Conservation (phyloP, 345 rosid species). For the Arabis alpina region DNA sequence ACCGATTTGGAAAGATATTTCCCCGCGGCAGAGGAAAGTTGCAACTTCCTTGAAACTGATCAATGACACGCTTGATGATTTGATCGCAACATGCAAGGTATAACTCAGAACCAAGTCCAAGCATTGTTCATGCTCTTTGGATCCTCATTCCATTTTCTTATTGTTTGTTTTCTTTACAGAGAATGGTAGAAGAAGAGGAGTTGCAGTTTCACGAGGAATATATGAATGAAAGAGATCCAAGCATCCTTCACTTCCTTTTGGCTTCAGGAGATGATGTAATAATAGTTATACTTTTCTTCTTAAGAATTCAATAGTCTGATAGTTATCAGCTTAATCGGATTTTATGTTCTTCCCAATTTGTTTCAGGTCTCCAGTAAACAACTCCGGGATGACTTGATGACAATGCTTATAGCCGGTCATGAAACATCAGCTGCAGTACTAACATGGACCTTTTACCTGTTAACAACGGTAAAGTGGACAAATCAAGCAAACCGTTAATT, state of each 20-base stretch:
- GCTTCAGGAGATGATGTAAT: constrained; percentile 94
- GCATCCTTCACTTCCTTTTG: constrained; percentile 92
- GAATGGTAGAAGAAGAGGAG: constrained; percentile 95
- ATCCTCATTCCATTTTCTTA: constrained; percentile 9
- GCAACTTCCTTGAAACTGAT: constrained; percentile 72
- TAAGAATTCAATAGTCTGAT: constrained; percentile 17
- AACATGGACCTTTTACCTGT: constrained; percentile 95
- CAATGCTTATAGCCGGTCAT: constrained; percentile 98
- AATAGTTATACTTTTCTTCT: neutral
- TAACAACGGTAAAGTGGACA: constrained; percentile 60
- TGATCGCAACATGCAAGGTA: constrained; percentile 93
- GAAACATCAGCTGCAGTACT: constrained; percentile 97
- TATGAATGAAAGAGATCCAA: constrained; percentile 95
- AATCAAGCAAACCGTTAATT: constrained; percentile 14
- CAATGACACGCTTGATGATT: constrained; percentile 70
- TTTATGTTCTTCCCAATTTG: constrained; percentile 26
- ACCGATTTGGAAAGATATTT: constrained; percentile 93
- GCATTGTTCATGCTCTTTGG: constrained; percentile 4
- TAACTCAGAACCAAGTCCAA: constrained; percentile 21
- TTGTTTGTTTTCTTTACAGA: constrained; percentile 47
- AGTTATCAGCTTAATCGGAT: constrained; percentile 12
- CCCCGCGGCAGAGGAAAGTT: constrained; percentile 85
- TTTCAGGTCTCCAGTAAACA: constrained; percentile 93
- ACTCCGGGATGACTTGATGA: constrained; percentile 98
- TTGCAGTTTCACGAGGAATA: constrained; percentile 89